Base-by-base conservation (phyloP, 2,329 filamentous ascomycete genomes). In the Zalaria sp. region DNA sequence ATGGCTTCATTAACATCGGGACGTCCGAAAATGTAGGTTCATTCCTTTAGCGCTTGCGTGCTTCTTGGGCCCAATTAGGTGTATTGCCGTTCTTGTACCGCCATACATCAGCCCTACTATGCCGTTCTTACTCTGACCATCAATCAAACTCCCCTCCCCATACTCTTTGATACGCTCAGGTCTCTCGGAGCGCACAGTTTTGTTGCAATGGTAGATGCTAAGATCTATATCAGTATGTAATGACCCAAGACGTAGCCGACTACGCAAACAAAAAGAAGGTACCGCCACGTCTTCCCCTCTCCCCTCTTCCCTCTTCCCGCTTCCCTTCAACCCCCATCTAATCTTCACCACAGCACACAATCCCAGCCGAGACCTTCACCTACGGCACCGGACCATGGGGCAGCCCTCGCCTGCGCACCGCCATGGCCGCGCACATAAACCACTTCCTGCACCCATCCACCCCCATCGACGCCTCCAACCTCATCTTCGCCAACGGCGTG, bases 361-460 rank as follows among this genome's bases (percentile, higher is more conserved):
- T 64, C 26, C 51, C 54, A 11, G 36, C 53, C 10, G 44, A 55
- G 31, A 58, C 60, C 5, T 54, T 67, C 40, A 58, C 58, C 39
- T 71, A 71, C 48, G 56, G 57, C 29, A 58, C 60, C 39, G 59
- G 58, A 6, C 59, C 61, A 8, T 57, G 51, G 46, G 61, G 62
- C 5, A 60, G 57, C 26, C 49, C 47, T 9, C 53, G 58, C 11
- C 57, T 71, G n/a, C 61, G 61, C 0, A 48, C 45, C 4, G 62
- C 61, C 0, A 57, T 68, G 45, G 60, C 66, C 9, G 50, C 48
- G 3, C 61, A 66, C 44, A 47, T 72, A 35, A 68, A 65, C 44
- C 56, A 44, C 27, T 35, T 44, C 49, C 27, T 8, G n/a, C 7
- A 5, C 10, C 11, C 10, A 10, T 40, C 18, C 27, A 10, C 5